phyloP scores from a whole-genome alignment of 2,329 filamentous ascomycete species.

The Arthrinium phaeospermum region DNA sequence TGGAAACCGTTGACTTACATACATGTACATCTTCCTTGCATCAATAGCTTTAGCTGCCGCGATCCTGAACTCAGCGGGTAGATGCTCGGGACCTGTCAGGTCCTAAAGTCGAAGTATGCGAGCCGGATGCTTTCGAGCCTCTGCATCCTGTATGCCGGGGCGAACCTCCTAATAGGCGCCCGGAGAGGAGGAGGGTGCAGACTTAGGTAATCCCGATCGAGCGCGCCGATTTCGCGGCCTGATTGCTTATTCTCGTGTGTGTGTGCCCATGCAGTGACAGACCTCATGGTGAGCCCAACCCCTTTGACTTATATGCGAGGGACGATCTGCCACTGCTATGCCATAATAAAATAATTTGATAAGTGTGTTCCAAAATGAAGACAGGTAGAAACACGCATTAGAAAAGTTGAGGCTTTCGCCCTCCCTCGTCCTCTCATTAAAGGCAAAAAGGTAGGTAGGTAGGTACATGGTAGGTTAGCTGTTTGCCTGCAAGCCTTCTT shows the following conservation, averaged over 20 bases:
- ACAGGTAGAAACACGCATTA: not conserved
- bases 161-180: not conserved
- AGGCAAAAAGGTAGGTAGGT: not conserved
- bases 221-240: not conserved
- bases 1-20: constrained; percentile 13
- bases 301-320: constrained; percentile 1
- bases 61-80: not conserved
- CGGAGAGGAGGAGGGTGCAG: constrained; percentile 1
- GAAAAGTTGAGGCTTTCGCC: not conserved
- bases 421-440: not conserved
- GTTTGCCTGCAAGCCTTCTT: not conserved
- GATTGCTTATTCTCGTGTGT: constrained; percentile 6
- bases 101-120: constrained; percentile 6
- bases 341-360: not conserved
- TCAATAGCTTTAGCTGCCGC: not conserved
- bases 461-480: no score
- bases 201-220: constrained; percentile 4
- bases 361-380: not conserved
- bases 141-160: constrained; percentile 9
- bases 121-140: constrained; percentile 2
- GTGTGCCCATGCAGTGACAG: not conserved
- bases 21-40: not conserved
- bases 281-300: constrained; percentile 12
- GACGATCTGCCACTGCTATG: not conserved
- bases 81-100: constrained; percentile 8